Evolutionary conservation across 148 eudicot genomes (phyloP).

Genomic region (Rhododendron kiyosumense): DNA sequence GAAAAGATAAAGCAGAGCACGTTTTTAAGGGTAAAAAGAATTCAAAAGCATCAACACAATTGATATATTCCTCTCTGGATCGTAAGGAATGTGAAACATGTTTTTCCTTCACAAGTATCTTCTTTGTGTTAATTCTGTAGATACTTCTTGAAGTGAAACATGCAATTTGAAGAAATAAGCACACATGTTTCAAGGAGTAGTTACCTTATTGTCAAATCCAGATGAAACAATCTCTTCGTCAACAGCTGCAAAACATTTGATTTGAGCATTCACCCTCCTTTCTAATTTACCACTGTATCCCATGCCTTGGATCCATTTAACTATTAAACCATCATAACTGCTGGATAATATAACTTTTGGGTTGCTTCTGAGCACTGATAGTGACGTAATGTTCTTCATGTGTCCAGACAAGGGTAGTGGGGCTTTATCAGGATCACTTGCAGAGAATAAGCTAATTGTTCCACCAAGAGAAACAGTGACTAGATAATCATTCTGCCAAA

Average conservation of each 20-base stretch:
- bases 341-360: conserved; percentile 59
- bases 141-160: background rate
- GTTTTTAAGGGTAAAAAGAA: background rate
- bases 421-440: conserved; percentile 63
- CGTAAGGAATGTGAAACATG: background rate
- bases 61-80: background rate
- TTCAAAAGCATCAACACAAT: background rate
- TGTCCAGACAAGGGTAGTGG: conserved; percentile 80
- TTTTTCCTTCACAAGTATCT: background rate
- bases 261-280: conserved; percentile 70
- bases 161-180: background rate
- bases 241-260: conserved; percentile 81
- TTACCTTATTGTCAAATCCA: conserved; percentile 88
- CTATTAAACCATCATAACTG: conserved; percentile 89
- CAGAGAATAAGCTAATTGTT: conserved; percentile 60
- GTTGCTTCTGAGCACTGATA: conserved; percentile 51
- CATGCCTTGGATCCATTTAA: conserved; percentile 77
- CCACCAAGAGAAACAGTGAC: conserved; percentile 95
- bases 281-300: conserved; percentile 81
- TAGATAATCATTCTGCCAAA: conserved; percentile 86
- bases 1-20: background rate
- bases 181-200: background rate
- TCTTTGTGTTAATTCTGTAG: background rate
- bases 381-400: conserved; percentile 76
- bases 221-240: conserved; percentile 74